phyloP scores from a whole-genome alignment of 176 grass and related monocot species.

The Alopecurus myosuroides region DNA sequence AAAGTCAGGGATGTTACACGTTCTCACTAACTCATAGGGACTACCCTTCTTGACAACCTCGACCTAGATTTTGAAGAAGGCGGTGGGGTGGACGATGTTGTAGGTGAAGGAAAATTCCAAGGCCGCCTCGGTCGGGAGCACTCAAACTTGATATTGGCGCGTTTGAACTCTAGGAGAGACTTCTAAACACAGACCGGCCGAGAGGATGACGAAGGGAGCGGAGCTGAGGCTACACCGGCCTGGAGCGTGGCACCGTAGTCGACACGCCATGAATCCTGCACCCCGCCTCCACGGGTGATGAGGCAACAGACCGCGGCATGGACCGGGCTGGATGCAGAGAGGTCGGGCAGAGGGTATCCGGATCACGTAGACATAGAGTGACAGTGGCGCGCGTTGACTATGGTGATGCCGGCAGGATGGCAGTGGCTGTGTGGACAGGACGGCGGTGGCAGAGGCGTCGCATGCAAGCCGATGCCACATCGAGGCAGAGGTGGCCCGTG shows the following conservation, averaged over 20 bases:
- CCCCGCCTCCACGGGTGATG: slow-evolving; percentile 65
- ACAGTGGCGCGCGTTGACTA: too few species aligned
- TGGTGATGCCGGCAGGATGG: too few species aligned
- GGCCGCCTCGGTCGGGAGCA: slow-evolving; percentile 46
- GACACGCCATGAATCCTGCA: slow-evolving; percentile 70
- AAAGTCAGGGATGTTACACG: too few species aligned
- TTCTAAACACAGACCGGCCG: slow-evolving; percentile 88
- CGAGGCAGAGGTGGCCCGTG: too few species aligned
- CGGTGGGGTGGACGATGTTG: slow-evolving; percentile 79
- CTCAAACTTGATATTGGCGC: slow-evolving; percentile 91
- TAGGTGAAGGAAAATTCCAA: slow-evolving; percentile 60
- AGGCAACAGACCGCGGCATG: slow-evolving; percentile 82
- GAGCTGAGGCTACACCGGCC: slow-evolving; percentile 48
- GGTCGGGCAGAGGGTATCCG: too few species aligned
- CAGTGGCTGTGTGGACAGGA: too few species aligned
- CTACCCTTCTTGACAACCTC: slow-evolving; percentile 74
- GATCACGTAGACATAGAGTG: too few species aligned
- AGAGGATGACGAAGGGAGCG: slow-evolving; percentile 82
- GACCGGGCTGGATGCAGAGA: slow-evolving; percentile 26
- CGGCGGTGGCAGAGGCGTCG: too few species aligned
- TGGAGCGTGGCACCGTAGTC: slow-evolving; percentile 68
- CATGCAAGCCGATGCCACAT: too few species aligned
- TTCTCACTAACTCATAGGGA: too few species aligned
- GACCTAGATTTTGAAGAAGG: slow-evolving; percentile 93
- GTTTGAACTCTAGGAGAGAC: slow-evolving; percentile 86